A percentile compares a stretch with the other conserved stretches of the same genome.
Evolutionary conservation across 805 yeast genomes (phyloP).

Genomic region (Jamesozyma lodderae): DNA sequence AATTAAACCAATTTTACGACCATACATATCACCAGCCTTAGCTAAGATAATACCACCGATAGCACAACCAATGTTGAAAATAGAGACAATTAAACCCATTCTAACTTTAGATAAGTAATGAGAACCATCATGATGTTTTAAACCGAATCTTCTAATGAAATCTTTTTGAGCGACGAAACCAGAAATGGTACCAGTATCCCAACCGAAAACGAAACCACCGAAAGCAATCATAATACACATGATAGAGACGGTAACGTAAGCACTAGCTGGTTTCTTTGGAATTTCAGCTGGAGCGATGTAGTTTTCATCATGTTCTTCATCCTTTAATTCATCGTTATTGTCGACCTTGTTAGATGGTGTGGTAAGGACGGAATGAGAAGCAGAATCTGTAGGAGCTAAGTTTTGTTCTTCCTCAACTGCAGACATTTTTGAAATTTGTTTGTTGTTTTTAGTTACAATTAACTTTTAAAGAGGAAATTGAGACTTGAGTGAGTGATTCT

Average conservation of each 20-base stretch:
- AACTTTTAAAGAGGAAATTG: too few relatives aligned
- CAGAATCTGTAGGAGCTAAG: conserved; percentile 15
- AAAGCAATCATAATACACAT: conserved; percentile 28
- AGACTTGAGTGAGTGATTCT: too few relatives aligned
- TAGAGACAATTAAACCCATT: conserved; percentile 47
- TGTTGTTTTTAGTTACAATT: too few relatives aligned
- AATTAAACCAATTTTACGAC: conserved; percentile 58
- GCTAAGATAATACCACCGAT: conserved; percentile 58
- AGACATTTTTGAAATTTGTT: too few relatives aligned
- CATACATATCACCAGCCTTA: conserved; percentile 51
- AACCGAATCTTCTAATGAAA: conserved; percentile 50
- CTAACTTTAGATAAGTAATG: conserved; percentile 43
- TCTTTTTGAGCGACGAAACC: conserved; percentile 56
- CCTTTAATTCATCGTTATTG: conserved; percentile 17
- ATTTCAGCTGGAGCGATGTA: conserved; percentile 8
- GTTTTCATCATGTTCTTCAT: conserved; percentile 4
- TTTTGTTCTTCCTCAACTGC: too few relatives aligned
- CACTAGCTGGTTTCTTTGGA: conserved; percentile 31
- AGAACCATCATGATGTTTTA: conserved; percentile 33
- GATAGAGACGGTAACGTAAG: conserved; percentile 27
- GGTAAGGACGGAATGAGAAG: conserved; percentile 8
- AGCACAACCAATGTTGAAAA: conserved; percentile 61
- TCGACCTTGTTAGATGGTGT: conserved; percentile 24
- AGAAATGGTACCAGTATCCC: conserved; percentile 75
- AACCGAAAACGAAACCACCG: conserved; percentile 49